Base-by-base conservation (phyloP, 768 basidiomycete species). In the Antrodiella citrinella region DNA sequence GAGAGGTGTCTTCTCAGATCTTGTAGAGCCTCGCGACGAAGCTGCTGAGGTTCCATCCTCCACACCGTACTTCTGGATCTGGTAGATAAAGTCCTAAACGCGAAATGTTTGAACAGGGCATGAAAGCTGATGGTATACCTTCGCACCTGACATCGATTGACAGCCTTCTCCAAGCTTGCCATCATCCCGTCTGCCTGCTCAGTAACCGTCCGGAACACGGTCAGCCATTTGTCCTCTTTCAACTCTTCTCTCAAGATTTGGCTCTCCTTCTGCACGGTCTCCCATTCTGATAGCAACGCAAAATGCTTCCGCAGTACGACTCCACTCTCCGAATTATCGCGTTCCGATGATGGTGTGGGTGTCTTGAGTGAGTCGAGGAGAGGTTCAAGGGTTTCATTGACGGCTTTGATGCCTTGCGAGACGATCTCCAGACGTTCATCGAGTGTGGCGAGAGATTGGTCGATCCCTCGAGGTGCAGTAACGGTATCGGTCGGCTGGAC, bases 171-270 rank as follows among this genome's bases (percentile, higher is more conserved):
- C 57, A 99, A 69, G 60, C 89, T 90, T 23, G 81, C 81, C 91
- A 98, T 95, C 95, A 98, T 96, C 21, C 91, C 91, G 63, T 93
- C 91, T 40, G 95, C 94, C 65, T 97, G 94, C 60, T 93, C 86
- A 40, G 91, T 84, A 51, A 92, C 89, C 4, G 90, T 94, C 56
- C 93, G 79, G 68, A 97, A 97, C 19, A 97, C 90, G 10, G 86
- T 87, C 59, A 98, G 75, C 91, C 91, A 96, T 59, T 94, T 94
- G 68, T 97, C 95, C 67, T 97, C 95, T 68, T 90, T 93, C 55
- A 98, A 72, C 67, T 99, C 96, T 60, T 94, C 91, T 54, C 85
- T 75, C 51, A 97, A 68, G 22, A 84, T 80, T 41, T 87, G 83
- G 49, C 84, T 86, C 59, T 91, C 87, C 49, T 80, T 79, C 62